A percentile compares a stretch with the other conserved stretches of the same genome.
Conservation (phyloP, 139 green algal genomes). For the Asterochloris erici region DNA sequence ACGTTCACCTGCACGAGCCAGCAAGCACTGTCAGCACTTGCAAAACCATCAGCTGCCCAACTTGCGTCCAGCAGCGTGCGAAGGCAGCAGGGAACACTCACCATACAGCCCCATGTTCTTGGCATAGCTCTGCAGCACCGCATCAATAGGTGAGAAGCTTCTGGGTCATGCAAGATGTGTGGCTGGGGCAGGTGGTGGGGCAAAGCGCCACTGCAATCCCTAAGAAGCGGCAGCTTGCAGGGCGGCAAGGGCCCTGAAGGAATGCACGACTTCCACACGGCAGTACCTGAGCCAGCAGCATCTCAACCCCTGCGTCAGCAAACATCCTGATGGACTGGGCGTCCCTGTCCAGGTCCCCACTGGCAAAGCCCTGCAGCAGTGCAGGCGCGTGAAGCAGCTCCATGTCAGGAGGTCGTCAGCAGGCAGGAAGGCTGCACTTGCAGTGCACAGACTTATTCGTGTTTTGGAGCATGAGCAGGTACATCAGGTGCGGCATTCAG, state of each 20-base stretch:
- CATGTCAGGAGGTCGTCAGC: neutral
- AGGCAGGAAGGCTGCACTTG: neutral
- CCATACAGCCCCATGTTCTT: slow-evolving; percentile 93
- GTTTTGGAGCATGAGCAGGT: neutral
- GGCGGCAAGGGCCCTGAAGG: too few relatives aligned
- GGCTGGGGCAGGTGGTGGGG: neutral
- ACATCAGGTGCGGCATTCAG: neutral
- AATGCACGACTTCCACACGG: too few relatives aligned
- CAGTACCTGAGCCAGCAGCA: slow-evolving; percentile 56
- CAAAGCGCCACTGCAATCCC: too few relatives aligned
- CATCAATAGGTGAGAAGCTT: neutral
- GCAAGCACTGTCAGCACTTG: neutral
- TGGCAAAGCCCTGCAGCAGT: slow-evolving; percentile 80
- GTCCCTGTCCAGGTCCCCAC: slow-evolving; percentile 76
- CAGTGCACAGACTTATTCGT: neutral
- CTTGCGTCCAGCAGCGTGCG: neutral
- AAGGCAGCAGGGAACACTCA: neutral
- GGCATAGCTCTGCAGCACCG: slow-evolving; percentile 48
- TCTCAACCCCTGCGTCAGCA: slow-evolving; percentile 60
- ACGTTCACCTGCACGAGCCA: slow-evolving; percentile 36
- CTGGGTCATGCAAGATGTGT: neutral
- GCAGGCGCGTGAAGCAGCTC: neutral
- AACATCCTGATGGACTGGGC: slow-evolving; percentile 76
- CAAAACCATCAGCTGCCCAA: neutral
- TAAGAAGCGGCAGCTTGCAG: too few relatives aligned